phyloP scores from a whole-genome alignment of 805 yeast species.

The Ogataea zsoltii region DNA sequence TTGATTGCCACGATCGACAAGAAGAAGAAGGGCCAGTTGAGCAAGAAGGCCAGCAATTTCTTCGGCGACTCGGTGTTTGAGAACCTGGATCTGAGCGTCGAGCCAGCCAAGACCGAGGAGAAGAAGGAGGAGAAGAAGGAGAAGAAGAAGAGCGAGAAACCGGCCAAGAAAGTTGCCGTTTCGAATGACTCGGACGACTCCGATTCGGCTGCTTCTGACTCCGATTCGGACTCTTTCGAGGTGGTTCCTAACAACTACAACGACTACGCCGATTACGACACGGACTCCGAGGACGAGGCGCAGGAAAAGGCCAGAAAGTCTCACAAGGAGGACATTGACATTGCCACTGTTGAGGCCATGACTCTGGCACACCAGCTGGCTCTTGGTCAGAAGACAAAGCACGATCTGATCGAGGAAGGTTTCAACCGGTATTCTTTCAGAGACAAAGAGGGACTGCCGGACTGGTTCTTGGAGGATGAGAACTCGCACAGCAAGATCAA shows the following conservation, averaged over 20 bases:
- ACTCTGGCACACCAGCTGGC: constrained; percentile 96
- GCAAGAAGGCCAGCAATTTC: constrained; percentile 42
- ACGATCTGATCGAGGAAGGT: constrained; percentile 89
- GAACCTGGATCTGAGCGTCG: constrained; percentile 41
- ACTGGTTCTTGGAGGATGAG: constrained; percentile 97
- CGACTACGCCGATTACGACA: constrained; percentile 46
- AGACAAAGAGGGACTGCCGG: constrained; percentile 87
- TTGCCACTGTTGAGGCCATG: constrained; percentile 96
- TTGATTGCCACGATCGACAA: constrained; percentile 54
- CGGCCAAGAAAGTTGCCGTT: background rate
- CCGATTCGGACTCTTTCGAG: constrained; percentile 32
- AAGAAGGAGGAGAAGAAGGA: constrained; percentile 11
- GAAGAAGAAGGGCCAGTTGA: constrained; percentile 45
- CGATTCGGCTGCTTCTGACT: constrained; percentile 44
- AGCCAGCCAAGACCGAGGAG: constrained; percentile 7
- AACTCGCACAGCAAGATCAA: constrained; percentile 78
- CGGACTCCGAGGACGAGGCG: constrained; percentile 52
- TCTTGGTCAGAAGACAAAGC: constrained; percentile 78
- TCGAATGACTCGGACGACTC: constrained; percentile 23
- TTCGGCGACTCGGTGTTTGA: constrained; percentile 57
- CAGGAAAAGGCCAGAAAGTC: constrained; percentile 41
- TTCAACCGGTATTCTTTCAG: constrained; percentile 90
- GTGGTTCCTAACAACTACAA: constrained; percentile 46
- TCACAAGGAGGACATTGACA: constrained; percentile 68
- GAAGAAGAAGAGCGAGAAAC: constrained; percentile 10